Conservation (phyloP, 1,139 yeast species). For the Kodamaea suecica region DNA sequence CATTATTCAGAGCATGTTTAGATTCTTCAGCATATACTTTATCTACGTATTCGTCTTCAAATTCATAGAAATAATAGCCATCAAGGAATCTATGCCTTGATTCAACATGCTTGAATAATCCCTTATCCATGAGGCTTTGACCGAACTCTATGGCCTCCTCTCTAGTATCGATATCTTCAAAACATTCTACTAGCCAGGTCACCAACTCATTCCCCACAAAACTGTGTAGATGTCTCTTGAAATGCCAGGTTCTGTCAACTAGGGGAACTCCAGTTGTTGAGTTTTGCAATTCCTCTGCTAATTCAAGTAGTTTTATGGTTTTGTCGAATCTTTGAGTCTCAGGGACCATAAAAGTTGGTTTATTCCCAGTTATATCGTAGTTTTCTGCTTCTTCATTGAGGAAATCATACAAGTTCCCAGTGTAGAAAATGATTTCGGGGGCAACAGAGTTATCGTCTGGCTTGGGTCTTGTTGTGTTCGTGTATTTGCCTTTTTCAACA, state of each 20-base stretch:
- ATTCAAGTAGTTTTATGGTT: constrained; percentile 34
- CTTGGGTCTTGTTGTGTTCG: constrained; percentile 31
- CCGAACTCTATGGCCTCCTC: constrained; percentile 85
- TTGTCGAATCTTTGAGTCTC: constrained; percentile 36
- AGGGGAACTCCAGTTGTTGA: constrained; percentile 57
- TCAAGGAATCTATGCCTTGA: constrained; percentile 79
- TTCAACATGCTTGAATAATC: constrained; percentile 77
- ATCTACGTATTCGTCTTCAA: constrained; percentile 56
- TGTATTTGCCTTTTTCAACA: constrained; percentile 58
- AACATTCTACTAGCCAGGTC: constrained; percentile 75
- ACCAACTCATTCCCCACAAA: constrained; percentile 86
- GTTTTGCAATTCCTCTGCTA: constrained; percentile 69
- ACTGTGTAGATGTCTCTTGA: constrained; percentile 72
- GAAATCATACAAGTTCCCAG: constrained; percentile 76
- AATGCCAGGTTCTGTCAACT: constrained; percentile 88
- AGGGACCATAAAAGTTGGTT: constrained; percentile 34
- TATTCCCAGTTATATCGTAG: constrained; percentile 35
- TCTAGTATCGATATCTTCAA: constrained; percentile 72
- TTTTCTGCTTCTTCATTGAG: constrained; percentile 46
- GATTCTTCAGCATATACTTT: constrained; percentile 22
- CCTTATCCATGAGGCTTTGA: constrained; percentile 66
- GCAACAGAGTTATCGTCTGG: constrained; percentile 41
- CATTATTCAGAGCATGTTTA: constrained; percentile 6
- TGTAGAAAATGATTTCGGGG: constrained; percentile 82
- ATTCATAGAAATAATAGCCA: constrained; percentile 87